These are phyloP conservation scores for Ophiostoma ulmi DNA, from an alignment of 2,329 filamentous ascomycete species.

Conservation along the genomic window DNA sequence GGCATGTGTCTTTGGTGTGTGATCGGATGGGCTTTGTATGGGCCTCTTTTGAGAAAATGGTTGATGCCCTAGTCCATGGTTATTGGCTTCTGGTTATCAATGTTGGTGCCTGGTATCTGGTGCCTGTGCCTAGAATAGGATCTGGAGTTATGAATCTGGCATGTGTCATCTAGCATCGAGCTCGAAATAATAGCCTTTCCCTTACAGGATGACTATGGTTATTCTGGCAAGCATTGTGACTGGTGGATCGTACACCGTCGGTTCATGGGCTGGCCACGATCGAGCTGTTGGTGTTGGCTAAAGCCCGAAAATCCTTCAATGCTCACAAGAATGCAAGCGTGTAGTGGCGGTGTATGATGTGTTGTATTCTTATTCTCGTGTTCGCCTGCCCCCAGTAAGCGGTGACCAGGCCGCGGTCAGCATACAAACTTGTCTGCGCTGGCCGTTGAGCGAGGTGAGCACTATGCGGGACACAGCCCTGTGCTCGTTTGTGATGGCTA, in stretches of 20 bases:
- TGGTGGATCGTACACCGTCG: conserved; percentile 16
- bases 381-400: not conserved
- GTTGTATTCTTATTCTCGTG: not conserved
- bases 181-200: not conserved
- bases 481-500: not conserved
- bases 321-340: not conserved
- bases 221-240: not conserved
- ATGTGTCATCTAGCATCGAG: not conserved
- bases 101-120: not conserved
- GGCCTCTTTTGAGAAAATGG: not conserved
- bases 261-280: not conserved
- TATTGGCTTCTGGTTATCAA: not conserved
- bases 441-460: not conserved
- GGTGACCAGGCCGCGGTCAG: not conserved
- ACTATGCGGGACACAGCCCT: not conserved
- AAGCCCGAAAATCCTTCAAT: not conserved
- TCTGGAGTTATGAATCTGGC: not conserved
- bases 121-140: not conserved
- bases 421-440: not conserved
- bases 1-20: not conserved
- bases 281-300: conserved; percentile 2
- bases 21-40: not conserved
- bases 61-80: not conserved
- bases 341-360: conserved; percentile 8
- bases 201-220: not conserved